Percentiles rank a stretch among this genome's conserved stretches.
These are phyloP conservation scores for Cucumis cinereus DNA, from an alignment of 306 rosid species.

Conservation along the genomic window DNA sequence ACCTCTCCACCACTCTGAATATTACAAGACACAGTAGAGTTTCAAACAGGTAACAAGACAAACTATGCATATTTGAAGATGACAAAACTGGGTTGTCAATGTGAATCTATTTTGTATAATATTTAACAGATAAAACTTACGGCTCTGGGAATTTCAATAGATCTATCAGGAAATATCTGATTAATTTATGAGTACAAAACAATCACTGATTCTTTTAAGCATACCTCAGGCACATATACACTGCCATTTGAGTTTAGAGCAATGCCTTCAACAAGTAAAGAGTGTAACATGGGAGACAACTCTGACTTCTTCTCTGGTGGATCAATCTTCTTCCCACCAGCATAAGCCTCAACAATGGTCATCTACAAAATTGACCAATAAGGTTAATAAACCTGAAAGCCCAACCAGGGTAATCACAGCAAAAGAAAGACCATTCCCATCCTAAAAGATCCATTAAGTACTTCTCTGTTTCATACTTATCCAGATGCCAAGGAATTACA, in stretches of 20 bases:
- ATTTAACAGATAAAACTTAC: background rate
- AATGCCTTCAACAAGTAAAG: slow-evolving; percentile 63
- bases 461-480: background rate
- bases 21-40: background rate
- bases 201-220: background rate
- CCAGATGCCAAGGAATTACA: background rate
- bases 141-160: background rate
- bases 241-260: slow-evolving; percentile 65
- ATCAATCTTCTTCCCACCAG: slow-evolving; percentile 46
- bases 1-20: slow-evolving; percentile 35
- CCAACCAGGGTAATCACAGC: background rate
- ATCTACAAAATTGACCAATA: slow-evolving; percentile 30
- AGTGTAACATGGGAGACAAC: slow-evolving; percentile 24
- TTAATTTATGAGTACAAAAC: background rate
- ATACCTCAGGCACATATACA: slow-evolving; percentile 64
- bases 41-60: background rate
- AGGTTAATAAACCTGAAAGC: slow-evolving; percentile 1
- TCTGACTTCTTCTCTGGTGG: slow-evolving; percentile 34
- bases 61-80: background rate
- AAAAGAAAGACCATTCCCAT: background rate
- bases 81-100: background rate
- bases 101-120: background rate
- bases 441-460: background rate
- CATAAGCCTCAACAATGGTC: slow-evolving; percentile 63
- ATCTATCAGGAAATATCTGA: background rate